phyloP scores from a whole-genome alignment of 805 yeast genomes.

The Blastobotrys robertii region DNA sequence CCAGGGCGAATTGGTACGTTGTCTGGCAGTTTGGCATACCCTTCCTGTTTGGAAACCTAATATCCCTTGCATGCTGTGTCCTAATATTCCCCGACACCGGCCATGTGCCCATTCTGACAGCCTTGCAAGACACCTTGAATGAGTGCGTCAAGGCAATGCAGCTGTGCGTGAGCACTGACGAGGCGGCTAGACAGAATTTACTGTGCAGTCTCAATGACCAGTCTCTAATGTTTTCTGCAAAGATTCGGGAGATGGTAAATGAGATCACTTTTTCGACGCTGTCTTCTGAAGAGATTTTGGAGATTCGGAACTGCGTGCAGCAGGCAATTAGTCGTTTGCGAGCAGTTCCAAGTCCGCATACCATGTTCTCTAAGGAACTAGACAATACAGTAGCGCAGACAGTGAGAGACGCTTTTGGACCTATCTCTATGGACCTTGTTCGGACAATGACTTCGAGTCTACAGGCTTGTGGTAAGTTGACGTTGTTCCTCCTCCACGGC shows the following conservation, averaged over 20 bases:
- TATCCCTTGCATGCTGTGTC: slow-evolving; percentile 30
- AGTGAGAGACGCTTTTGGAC: no score
- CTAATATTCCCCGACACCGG: slow-evolving; percentile 35
- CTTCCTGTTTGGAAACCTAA: slow-evolving; percentile 34
- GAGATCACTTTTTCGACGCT: slow-evolving; percentile 32
- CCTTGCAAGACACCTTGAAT: slow-evolving; percentile 19
- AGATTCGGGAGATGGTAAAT: slow-evolving; percentile 35
- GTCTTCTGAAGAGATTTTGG: slow-evolving; percentile 25
- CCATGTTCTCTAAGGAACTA: slow-evolving; percentile 2
- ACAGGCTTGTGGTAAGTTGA: not conserved
- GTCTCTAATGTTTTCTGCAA: slow-evolving; percentile 31
- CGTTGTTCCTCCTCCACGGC: not conserved
- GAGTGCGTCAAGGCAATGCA: slow-evolving; percentile 9
- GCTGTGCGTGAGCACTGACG: slow-evolving; percentile 13
- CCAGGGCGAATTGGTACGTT: slow-evolving; percentile 11
- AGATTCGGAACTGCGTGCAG: slow-evolving; percentile 36
- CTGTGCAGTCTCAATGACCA: slow-evolving; percentile 27
- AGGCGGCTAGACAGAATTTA: slow-evolving; percentile 13
- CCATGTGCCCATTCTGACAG: slow-evolving; percentile 25
- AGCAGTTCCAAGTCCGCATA: slow-evolving; percentile 28
- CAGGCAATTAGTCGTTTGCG: slow-evolving; percentile 32
- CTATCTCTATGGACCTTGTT: slow-evolving; percentile 2
- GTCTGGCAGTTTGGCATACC: slow-evolving; percentile 35
- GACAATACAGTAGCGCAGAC: no score
- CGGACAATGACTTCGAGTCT: not conserved